Evolutionary conservation across 2,329 filamentous ascomycete species (phyloP).

Genomic region (Ceratocystis albifundus): DNA sequence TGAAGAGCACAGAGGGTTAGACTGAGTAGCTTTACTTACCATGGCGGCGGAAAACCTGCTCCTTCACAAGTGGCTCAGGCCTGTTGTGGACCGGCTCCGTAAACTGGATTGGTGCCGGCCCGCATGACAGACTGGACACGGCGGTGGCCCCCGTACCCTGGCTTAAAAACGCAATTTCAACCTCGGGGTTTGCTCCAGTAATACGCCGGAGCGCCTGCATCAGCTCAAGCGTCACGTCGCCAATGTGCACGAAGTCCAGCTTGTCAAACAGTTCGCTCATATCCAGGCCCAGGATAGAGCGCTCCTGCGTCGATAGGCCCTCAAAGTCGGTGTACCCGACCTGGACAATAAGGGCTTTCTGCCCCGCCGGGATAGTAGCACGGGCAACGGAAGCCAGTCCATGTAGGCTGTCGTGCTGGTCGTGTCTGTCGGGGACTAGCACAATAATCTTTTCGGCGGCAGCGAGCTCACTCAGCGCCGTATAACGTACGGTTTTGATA

Average conservation of each 20-base stretch:
- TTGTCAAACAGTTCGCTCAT: not conserved
- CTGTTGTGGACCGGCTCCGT: not conserved
- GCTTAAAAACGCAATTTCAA: constrained; percentile 7
- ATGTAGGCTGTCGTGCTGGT: constrained; percentile 1
- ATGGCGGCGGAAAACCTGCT: not conserved
- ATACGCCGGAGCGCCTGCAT: constrained; percentile 2
- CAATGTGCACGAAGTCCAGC: constrained; percentile 9
- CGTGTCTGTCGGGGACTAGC: constrained; percentile 1
- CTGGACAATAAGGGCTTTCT: not conserved
- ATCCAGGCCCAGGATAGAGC: not conserved
- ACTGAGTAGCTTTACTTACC: not conserved
- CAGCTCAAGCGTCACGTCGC: constrained; percentile 13
- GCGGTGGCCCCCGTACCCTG: constrained; percentile 14
- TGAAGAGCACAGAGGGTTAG: not conserved
- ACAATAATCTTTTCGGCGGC: constrained; percentile 1
- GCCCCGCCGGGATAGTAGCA: not conserved
- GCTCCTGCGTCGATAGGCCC: constrained; percentile 3
- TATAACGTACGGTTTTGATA: not conserved
- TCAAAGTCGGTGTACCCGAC: not conserved
- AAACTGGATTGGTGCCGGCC: constrained; percentile 11
- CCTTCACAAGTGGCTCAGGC: not conserved
- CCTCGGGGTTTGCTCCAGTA: not conserved
- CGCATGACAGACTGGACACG: constrained; percentile 8
- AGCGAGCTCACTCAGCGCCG: not conserved
- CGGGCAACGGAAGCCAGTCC: not conserved